phyloP scores from a whole-genome alignment of 768 basidiomycete species.

The Leccinellum luteum region DNA sequence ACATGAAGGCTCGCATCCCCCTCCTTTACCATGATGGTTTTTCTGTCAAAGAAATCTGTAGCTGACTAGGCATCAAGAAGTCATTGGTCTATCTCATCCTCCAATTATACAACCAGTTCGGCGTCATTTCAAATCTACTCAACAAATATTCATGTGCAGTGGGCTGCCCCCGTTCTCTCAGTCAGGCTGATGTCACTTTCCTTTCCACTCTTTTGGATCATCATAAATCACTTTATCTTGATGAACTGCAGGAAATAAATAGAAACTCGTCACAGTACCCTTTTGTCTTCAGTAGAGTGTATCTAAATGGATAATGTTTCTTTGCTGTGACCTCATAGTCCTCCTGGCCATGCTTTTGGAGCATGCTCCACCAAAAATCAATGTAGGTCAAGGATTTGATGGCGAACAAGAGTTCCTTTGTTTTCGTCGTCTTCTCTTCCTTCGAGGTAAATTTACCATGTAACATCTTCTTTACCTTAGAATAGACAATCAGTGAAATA shows the following conservation, averaged over 20 bases:
- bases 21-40: too few species aligned
- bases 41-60: too few species aligned
- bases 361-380: not conserved
- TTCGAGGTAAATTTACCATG: not conserved
- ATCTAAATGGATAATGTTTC: conserved; percentile 1
- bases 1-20: too few species aligned
- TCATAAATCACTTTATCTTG: too few species aligned
- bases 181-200: too few species aligned
- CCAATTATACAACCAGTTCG: too few species aligned
- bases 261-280: not conserved
- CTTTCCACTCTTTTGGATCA: too few species aligned
- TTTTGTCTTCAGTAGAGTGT: not conserved
- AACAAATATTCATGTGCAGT: too few species aligned
- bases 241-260: not conserved
- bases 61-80: too few species aligned
- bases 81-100: too few species aligned
- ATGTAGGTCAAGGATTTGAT: not conserved
- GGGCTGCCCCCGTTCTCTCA: too few species aligned
- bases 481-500: not conserved
- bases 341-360: not conserved
- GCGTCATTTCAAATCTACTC: too few species aligned
- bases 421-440: not conserved
- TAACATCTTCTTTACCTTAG: conserved; percentile 1
- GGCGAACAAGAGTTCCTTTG: not conserved
- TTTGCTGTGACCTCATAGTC: not conserved